Percentiles rank a stretch among this genome's conserved stretches.
phyloP scores from a whole-genome alignment of 148 eudicot species.

The Dianthus caryophyllus region DNA sequence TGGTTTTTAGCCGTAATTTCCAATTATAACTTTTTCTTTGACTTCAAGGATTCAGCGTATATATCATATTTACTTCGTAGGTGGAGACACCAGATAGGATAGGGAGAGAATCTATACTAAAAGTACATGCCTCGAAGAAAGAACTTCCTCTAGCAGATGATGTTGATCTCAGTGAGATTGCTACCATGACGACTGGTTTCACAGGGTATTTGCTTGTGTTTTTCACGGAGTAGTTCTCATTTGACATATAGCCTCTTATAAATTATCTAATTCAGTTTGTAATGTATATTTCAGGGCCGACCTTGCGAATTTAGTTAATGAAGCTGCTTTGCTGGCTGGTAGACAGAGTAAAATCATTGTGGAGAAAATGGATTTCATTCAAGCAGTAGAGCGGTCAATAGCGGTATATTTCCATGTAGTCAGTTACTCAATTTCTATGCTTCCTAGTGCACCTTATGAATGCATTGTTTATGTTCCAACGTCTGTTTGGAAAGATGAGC shows the following conservation, averaged over 20 bases:
- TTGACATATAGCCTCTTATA: constrained; percentile 4
- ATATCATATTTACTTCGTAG: constrained; percentile 32
- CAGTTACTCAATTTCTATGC: not conserved
- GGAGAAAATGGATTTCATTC: constrained; percentile 80
- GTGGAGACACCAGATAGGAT: constrained; percentile 91
- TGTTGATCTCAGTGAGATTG: constrained; percentile 65
- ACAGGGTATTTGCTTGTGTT: constrained; percentile 58
- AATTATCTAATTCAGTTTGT: constrained; percentile 18
- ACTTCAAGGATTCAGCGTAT: constrained; percentile 7
- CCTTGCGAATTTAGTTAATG: constrained; percentile 96
- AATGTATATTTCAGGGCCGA: constrained; percentile 69
- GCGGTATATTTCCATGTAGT: constrained; percentile 46
- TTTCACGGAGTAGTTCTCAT: constrained; percentile 11
- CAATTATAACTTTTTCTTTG: not conserved
- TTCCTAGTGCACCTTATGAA: not conserved
- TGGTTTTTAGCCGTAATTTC: not conserved
- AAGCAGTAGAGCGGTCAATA: constrained; percentile 88
- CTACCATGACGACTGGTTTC: constrained; percentile 94
- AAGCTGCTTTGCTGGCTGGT: constrained; percentile 97
- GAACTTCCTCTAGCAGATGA: constrained; percentile 85
- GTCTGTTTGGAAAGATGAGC: not conserved
- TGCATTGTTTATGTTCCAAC: not conserved
- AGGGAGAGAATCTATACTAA: constrained; percentile 88
- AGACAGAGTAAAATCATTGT: constrained; percentile 71
- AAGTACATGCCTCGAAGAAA: constrained; percentile 79